These are phyloP conservation scores for Neurospora africana DNA, from an alignment of 495 filamentous ascomycete species.

Conservation along the genomic window DNA sequence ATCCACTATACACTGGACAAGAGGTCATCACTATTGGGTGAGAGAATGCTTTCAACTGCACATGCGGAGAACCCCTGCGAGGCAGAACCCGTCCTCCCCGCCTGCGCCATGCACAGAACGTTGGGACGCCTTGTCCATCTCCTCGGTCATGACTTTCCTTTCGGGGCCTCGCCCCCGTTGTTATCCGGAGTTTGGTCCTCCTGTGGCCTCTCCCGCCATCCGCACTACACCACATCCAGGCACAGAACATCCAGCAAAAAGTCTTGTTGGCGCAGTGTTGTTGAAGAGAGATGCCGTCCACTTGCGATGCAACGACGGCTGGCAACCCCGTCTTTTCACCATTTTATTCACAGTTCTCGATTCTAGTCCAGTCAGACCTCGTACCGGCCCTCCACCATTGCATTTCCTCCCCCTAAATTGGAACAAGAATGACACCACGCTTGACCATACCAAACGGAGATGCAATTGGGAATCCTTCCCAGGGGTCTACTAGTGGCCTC, in stretches of 20 bases:
- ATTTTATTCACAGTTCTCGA: not conserved
- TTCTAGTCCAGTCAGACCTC: not conserved
- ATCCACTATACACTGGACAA: not conserved
- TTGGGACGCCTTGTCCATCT: not conserved
- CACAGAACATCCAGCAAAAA: not conserved
- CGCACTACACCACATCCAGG: not conserved
- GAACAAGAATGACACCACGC: not conserved
- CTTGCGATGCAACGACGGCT: not conserved
- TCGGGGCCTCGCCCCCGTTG: not conserved
- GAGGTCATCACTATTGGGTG: not conserved
- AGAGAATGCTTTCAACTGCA: not conserved
- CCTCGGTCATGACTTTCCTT: not conserved
- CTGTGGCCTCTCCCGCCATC: not conserved
- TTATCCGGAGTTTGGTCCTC: not conserved
- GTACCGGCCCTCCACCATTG: not conserved
- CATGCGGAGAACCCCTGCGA: not conserved
- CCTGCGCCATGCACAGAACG: not conserved
- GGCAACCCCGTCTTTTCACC: not conserved
- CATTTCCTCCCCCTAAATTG: not conserved
- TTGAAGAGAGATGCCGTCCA: not conserved
- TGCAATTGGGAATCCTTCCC: not conserved
- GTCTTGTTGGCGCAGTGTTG: not conserved
- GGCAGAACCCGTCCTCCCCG: not conserved
- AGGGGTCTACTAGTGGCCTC: not conserved
- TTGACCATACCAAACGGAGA: not conserved